Percentiles rank a stretch among this genome's conserved stretches.
Evolutionary conservation across 202 grass and related monocot species (phyloP).

Genomic region (Dendrocalamus latiflorus): DNA sequence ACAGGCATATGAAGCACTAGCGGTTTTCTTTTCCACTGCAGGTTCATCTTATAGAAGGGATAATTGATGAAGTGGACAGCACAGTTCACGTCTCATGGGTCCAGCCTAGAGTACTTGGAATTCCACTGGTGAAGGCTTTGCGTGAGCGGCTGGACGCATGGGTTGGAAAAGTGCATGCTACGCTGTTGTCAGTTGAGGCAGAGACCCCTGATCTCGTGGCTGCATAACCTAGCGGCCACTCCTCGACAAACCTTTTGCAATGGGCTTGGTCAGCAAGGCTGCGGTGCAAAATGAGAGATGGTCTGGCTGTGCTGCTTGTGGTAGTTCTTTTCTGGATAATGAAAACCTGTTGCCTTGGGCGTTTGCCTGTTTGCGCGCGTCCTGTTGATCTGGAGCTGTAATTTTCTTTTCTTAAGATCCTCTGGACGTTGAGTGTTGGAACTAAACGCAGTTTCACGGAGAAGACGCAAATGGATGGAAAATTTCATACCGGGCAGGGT

Average conservation of each 20-base stretch:
- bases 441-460: constrained; percentile 22
- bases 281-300: constrained; percentile 22
- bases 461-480: neutral
- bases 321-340: constrained; percentile 21
- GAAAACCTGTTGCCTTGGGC: constrained; percentile 32
- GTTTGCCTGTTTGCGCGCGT: neutral
- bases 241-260: constrained; percentile 5
- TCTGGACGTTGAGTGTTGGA: constrained; percentile 20
- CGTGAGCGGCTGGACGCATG: constrained; percentile 67
- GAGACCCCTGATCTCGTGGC: constrained; percentile 92
- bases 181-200: constrained; percentile 81
- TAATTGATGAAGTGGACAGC: constrained; percentile 90
- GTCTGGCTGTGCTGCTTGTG: constrained; percentile 3
- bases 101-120: constrained; percentile 88
- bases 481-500: constrained; percentile 22
- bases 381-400: constrained; percentile 30
- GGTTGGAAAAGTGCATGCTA: constrained; percentile 79
- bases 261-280: constrained; percentile 16
- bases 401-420: constrained; percentile 18
- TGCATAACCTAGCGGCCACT: constrained; percentile 29
- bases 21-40: constrained; percentile 17
- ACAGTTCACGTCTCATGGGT: constrained; percentile 91
- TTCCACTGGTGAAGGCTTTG: constrained; percentile 79
- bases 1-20: neutral
- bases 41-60: constrained; percentile 99